phyloP scores from a whole-genome alignment of 2,329 filamentous ascomycete genomes.

The Aspergillus uvarum region DNA sequence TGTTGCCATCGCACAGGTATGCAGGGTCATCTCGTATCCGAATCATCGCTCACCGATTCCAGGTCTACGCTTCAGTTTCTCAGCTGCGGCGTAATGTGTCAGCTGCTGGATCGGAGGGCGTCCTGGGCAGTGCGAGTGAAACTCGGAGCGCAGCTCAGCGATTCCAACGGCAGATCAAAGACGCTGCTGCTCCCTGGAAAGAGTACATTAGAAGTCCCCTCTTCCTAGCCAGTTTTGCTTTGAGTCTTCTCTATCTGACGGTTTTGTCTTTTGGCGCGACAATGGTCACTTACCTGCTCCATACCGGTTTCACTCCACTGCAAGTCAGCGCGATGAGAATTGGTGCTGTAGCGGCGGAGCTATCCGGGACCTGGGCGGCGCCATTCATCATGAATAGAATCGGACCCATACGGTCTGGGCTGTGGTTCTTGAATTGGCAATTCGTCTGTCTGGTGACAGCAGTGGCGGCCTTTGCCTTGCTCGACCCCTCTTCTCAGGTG shows the following conservation, averaged over 20 bases:
- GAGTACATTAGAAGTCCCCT: conserved; percentile 31
- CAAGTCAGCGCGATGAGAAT: conserved; percentile 50
- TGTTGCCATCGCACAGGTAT: conserved; percentile 39
- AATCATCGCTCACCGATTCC: not conserved
- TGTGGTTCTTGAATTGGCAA: conserved; percentile 72
- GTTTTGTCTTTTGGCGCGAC: conserved; percentile 56
- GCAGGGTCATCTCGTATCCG: not conserved
- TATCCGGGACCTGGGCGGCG: conserved; percentile 55
- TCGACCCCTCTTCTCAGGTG: conserved; percentile 27
- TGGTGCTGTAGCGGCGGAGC: conserved; percentile 52
- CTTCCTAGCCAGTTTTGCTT: conserved; percentile 49
- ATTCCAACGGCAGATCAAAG: conserved; percentile 19
- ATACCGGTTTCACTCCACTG: conserved; percentile 49
- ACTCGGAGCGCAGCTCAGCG: not conserved
- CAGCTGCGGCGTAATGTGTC: conserved; percentile 14
- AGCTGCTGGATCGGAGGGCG: not conserved
- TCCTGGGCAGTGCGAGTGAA: not conserved
- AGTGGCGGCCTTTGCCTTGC: conserved; percentile 44
- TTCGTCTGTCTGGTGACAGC: conserved; percentile 54
- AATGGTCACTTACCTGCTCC: conserved; percentile 57
- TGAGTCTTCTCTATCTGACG: conserved; percentile 55
- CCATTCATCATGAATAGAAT: conserved; percentile 53
- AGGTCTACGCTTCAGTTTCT: conserved; percentile 24
- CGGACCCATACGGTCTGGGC: conserved; percentile 62
- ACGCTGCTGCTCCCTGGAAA: conserved; percentile 22